Conservation (phyloP, 2,329 filamentous ascomycete species). For the Bipolaris victoriae region DNA sequence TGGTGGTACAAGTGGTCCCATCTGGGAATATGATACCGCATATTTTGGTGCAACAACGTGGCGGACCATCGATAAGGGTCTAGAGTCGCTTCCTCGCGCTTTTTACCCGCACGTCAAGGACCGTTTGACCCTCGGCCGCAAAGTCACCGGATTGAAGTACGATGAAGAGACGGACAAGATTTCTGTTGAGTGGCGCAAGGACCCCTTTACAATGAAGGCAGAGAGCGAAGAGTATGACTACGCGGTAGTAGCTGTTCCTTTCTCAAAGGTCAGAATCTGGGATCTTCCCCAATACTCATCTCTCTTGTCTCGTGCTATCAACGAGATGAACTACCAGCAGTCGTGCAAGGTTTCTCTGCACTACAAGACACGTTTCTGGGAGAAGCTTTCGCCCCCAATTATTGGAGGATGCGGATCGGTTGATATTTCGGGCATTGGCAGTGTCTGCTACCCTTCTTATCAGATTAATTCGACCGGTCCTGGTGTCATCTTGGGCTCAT, state of each 20-base stretch:
- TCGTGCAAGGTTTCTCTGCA: slow-evolving; percentile 68
- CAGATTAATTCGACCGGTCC: slow-evolving; percentile 68
- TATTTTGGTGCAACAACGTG: slow-evolving; percentile 67
- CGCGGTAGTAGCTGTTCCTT: slow-evolving; percentile 68
- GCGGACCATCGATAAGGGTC: slow-evolving; percentile 69
- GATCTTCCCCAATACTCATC: slow-evolving; percentile 61
- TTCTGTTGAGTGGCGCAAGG: slow-evolving; percentile 63
- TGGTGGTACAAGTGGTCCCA: slow-evolving; percentile 54
- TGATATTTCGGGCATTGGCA: slow-evolving; percentile 67
- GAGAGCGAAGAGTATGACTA: slow-evolving; percentile 67
- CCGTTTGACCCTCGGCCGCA: slow-evolving; percentile 62
- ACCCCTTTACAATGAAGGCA: slow-evolving; percentile 51
- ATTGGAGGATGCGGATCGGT: slow-evolving; percentile 67
- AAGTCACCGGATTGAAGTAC: slow-evolving; percentile 64
- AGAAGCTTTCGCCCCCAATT: slow-evolving; percentile 62
- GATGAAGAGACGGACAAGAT: slow-evolving; percentile 60
- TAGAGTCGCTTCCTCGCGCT: slow-evolving; percentile 65
- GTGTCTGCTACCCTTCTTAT: slow-evolving; percentile 71
- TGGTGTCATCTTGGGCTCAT: slow-evolving; percentile 67
- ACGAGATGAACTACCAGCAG: slow-evolving; percentile 57
- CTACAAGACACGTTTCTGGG: slow-evolving; percentile 69
- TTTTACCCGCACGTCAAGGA: slow-evolving; percentile 68
- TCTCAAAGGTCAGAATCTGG: slow-evolving; percentile 69
- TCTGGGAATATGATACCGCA: slow-evolving; percentile 56
- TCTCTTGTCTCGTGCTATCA: slow-evolving; percentile 58